A percentile compares a stretch with the other conserved stretches of the same genome.
These are phyloP conservation scores for Rhododendron mucronatum DNA, from an alignment of 148 eudicot species.

Conservation along the genomic window DNA sequence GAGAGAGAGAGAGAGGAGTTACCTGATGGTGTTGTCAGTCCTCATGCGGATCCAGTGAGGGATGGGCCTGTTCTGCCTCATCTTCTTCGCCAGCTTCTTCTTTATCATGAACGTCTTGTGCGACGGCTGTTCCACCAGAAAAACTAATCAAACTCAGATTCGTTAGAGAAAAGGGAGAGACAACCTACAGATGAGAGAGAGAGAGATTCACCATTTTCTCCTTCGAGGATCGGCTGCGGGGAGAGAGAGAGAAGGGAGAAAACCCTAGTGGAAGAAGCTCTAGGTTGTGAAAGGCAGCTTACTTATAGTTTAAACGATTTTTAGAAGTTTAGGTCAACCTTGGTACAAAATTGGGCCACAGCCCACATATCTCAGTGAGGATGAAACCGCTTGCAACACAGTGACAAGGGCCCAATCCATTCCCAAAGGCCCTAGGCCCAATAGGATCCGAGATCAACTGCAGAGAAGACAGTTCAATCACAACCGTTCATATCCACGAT, in stretches of 20 bases:
- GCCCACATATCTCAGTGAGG: background rate
- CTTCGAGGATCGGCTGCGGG: background rate
- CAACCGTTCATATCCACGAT: no score
- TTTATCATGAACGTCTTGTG: slow-evolving; percentile 81
- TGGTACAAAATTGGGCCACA: no score
- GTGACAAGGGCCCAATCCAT: background rate
- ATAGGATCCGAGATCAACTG: background rate
- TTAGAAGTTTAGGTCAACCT: background rate
- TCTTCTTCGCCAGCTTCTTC: slow-evolving; percentile 91
- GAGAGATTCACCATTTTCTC: slow-evolving; percentile 17
- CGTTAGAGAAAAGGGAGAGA: background rate
- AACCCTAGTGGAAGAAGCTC: slow-evolving; percentile 4
- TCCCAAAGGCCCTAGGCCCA: background rate
- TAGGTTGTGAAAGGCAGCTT: no score
- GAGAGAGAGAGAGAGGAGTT: background rate
- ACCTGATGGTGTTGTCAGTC: slow-evolving; percentile 82
- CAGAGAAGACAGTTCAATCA: no score
- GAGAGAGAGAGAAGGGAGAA: background rate
- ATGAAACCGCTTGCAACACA: background rate
- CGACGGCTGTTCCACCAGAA: slow-evolving; percentile 49
- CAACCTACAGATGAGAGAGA: background rate
- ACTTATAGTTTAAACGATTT: background rate
- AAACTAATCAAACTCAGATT: background rate
- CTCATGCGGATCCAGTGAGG: slow-evolving; percentile 91
- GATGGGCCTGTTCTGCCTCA: slow-evolving; percentile 87